phyloP scores from a whole-genome alignment of 495 filamentous ascomycete species.

The Aspergillus coremiiformis region DNA sequence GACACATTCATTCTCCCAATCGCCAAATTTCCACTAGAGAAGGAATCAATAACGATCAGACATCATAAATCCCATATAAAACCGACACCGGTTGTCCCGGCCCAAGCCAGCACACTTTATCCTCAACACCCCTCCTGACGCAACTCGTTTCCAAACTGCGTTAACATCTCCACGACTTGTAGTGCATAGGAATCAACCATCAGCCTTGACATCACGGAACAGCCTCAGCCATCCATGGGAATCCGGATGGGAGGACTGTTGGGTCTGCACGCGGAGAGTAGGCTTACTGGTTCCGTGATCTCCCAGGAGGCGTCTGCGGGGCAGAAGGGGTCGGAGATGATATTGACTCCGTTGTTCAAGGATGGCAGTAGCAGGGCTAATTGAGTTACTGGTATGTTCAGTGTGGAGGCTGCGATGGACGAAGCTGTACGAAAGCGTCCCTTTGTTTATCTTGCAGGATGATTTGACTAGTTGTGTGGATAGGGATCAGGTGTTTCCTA shows the following conservation, averaged over 20 bases:
- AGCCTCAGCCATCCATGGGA: constrained; percentile 41
- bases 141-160: constrained; percentile 22
- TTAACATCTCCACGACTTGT: constrained; percentile 46
- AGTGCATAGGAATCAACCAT: constrained; percentile 46
- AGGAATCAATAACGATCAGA: not conserved
- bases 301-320: constrained; percentile 34
- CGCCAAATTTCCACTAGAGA: too few species aligned
- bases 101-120: constrained; percentile 20
- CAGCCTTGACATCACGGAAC: constrained; percentile 32
- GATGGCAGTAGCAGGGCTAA: constrained; percentile 47
- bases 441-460: not conserved
- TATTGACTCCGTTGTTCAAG: constrained; percentile 36
- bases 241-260: not conserved
- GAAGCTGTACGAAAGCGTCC: not conserved
- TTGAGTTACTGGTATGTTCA: constrained; percentile 33
- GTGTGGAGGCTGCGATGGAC: not conserved
- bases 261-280: too few species aligned
- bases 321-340: constrained; percentile 48
- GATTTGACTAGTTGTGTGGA: too few species aligned
- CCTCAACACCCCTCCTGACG: constrained; percentile 12
- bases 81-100: constrained; percentile 6
- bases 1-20: too few species aligned
- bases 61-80: not conserved
- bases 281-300: not conserved
- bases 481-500: too few species aligned